These are phyloP conservation scores for Irpex rosettiformis DNA, from an alignment of 1,284 basidiomycete species.

Conservation along the genomic window DNA sequence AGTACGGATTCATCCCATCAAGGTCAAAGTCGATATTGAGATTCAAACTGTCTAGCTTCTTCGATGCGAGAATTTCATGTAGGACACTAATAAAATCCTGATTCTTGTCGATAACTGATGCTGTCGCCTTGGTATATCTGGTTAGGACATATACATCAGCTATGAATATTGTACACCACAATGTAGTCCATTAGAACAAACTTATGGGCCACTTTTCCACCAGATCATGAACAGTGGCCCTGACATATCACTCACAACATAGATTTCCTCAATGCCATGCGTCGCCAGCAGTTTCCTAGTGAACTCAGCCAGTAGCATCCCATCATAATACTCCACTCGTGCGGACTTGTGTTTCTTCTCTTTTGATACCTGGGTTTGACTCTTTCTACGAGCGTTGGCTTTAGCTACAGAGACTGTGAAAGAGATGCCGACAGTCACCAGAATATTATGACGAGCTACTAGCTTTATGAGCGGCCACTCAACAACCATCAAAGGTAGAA, in stretches of 20 bases:
- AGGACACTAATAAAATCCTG: background rate
- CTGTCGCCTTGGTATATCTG: background rate
- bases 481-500: background rate
- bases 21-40: background rate
- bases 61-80: background rate
- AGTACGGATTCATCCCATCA: background rate
- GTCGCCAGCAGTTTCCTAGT: background rate
- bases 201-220: slow-evolving; percentile 1
- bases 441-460: background rate
- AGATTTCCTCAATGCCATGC: background rate
- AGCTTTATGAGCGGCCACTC: background rate
- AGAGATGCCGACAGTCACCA: background rate
- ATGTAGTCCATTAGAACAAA: background rate
- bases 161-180: no score
- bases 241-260: background rate
- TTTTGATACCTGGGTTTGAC: background rate
- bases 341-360: background rate
- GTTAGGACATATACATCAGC: background rate
- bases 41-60: background rate
- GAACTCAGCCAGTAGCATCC: background rate
- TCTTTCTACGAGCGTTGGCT: background rate
- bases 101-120: background rate
- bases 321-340: background rate
- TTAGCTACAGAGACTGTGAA: background rate
- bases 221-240: slow-evolving; percentile 3